A percentile compares a stretch with the other conserved stretches of the same genome.
Evolutionary conservation across 2,329 filamentous ascomycete genomes (phyloP).

Genomic region (Xenoacremonium recifei): DNA sequence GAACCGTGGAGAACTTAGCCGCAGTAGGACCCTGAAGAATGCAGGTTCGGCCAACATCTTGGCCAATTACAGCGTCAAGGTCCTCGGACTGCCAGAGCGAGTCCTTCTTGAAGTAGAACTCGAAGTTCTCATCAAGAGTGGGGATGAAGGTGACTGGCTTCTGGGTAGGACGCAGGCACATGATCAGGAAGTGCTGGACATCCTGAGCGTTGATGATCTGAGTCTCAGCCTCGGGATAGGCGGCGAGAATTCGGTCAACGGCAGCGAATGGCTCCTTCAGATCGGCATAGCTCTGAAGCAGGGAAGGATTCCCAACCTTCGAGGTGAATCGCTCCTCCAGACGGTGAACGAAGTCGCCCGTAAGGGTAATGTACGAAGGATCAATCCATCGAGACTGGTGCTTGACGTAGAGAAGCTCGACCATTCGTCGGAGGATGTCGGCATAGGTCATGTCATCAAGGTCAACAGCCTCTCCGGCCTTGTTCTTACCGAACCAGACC

Average conservation of each 20-base stretch:
- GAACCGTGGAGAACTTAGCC: slow-evolving; percentile 81
- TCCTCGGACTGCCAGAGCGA: slow-evolving; percentile 99
- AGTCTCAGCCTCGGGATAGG: slow-evolving; percentile 81
- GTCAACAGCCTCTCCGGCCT: slow-evolving; percentile 75
- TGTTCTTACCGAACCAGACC: slow-evolving; percentile 91
- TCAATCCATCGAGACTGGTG: slow-evolving; percentile 93
- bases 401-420: slow-evolving; percentile 88
- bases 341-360: slow-evolving; percentile 93
- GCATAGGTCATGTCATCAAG: slow-evolving; percentile 95
- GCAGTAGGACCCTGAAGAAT: slow-evolving; percentile 95
- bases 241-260: slow-evolving; percentile 74
- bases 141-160: slow-evolving; percentile 98
- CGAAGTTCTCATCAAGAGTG: slow-evolving; percentile 92
- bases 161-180: slow-evolving; percentile 88
- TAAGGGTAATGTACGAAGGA: slow-evolving; percentile 75
- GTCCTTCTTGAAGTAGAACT: slow-evolving; percentile 99
- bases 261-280: slow-evolving; percentile 78
- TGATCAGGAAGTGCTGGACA: slow-evolving; percentile 91
- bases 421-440: slow-evolving; percentile 82
- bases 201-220: slow-evolving; percentile 98
- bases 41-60: slow-evolving; percentile 94
- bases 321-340: slow-evolving; percentile 93
- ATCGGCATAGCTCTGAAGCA: slow-evolving; percentile 87
- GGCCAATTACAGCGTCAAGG: slow-evolving; percentile 88
- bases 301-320: slow-evolving; percentile 67